Evolutionary conservation across 163 green algal species (phyloP).

Genomic region (Trebouxiophyceae sp.): DNA sequence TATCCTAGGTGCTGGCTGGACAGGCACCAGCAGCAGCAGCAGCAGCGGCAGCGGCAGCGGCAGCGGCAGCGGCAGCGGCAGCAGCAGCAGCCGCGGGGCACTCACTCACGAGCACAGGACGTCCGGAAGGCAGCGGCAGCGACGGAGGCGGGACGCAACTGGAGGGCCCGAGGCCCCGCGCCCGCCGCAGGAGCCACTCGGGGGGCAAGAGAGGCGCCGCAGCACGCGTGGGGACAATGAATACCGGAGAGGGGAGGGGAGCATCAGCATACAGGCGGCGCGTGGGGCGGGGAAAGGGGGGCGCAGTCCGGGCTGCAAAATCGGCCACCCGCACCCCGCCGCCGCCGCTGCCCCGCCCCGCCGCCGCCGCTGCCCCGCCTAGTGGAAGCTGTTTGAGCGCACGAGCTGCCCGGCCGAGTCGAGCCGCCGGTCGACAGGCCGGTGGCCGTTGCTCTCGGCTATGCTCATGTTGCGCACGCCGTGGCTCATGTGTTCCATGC

Average conservation of each 20-base stretch:
- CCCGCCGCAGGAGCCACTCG: too few relatives aligned
- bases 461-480: constrained; percentile 31
- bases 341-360: background rate
- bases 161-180: too few relatives aligned
- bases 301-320: background rate
- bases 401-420: constrained; percentile 12
- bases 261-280: too few relatives aligned
- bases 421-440: background rate
- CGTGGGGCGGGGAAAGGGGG: too few relatives aligned
- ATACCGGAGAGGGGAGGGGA: background rate
- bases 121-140: too few relatives aligned
- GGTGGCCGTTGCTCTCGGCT: constrained; percentile 5
- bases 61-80: too few relatives aligned
- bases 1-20: too few relatives aligned
- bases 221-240: background rate
- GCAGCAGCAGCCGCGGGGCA: too few relatives aligned
- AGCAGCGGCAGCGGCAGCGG: too few relatives aligned
- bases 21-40: too few relatives aligned
- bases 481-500: constrained; percentile 17
- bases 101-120: too few relatives aligned
- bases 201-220: background rate
- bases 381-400: constrained; percentile 37
- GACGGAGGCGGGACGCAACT: too few relatives aligned
- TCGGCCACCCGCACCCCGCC: background rate
- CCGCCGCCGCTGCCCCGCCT: background rate